Base-by-base conservation (phyloP, 805 yeast genomes). In the Cyberlindnera mrakii region DNA sequence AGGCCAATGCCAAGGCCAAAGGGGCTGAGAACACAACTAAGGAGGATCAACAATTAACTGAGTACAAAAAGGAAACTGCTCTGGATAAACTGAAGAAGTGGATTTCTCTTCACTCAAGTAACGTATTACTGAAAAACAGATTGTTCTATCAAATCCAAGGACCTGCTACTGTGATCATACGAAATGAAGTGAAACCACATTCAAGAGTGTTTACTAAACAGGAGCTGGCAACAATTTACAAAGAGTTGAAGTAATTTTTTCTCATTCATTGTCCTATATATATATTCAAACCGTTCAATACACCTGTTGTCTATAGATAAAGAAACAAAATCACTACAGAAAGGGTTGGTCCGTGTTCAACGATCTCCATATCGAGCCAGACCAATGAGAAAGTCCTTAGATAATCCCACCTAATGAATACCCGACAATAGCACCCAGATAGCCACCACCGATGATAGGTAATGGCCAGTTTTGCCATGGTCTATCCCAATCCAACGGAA, bases 381-480 rank as follows among this genome's bases (percentile, higher is more conserved):
- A 23, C 27, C 9, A 8, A 23, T 10, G 25, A 23, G 11, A 10
- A 10, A 9, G 29, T 29, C 38, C 9, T 46, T 43, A 62, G 32
- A 65, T 38, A 41, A 56, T 54, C 27, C 65, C 52, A 33, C 64
- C 76, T 3, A 70, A 44, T 1, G 71, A 40, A 34, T 78, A 71
- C 3, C 95, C 96, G 3, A 75, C 52, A 25, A 78, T 68, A 3
- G 81, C 75, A n/a, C 96, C 97, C 0, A 70, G 29, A 54, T 86
- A 87, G 0, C 80, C 80, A 2, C 98, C 97, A 8, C 76, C 71
- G 13, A 91, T 68, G 35, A 91, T 71, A 0, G 98, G 91, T 42
- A 88, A 77, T 6, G 99, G 99, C 95, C 96, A 91, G 41, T 71
- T 74, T 63, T 91, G 99, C 99, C 99, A 91, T 20, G 84, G 86